Base-by-base conservation (phyloP, 2,329 filamentous ascomycete genomes). In the Penicillium psychrosexuale region DNA sequence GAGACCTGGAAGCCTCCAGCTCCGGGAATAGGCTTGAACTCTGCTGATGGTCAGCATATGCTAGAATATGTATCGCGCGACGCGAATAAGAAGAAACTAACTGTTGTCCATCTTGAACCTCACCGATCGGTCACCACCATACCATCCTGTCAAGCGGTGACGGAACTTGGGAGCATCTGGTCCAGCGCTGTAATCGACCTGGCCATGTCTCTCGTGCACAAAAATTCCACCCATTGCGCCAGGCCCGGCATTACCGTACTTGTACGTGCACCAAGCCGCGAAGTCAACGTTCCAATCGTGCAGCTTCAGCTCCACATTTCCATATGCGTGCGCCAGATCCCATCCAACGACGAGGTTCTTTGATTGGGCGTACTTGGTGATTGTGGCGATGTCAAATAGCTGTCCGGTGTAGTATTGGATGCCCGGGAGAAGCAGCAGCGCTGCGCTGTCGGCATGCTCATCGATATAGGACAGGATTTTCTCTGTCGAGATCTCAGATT, bases 361-460 rank as follows among this genome's bases (percentile, higher is more conserved):
- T 1, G 78, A 77, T 60, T 86, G 86, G 0, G 91, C 91, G 70
- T 92, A 82, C 5, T 80, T 79, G 1, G 91, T 96, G 69, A 96
- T 96, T 38, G 76, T 79, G 30, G 82, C 75, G 3, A 96, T 91
- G 71, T 96, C 90, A 64, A 96, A 88, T 37, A 88, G 81, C 70
- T 96, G 91, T 56, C 91, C 91, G 3, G 88, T 93, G 76, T 94
- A 96, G 78, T 92, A 96, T 72, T 96, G 91, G 38, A 96, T 88
- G 19, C 91, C 91, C 0, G 91, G 90, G 0, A 96, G 82, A 5
- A 96, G 82, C 3, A 96, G 75, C 5, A 96, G 73, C 2, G 91
- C 89, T 0, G 89, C 85, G 3, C 84, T 82, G 1, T 84, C 78
- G 40, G 86, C 88, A 65, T 96, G 87, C 61, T 84, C 72, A 56